Evolutionary conservation across 163 green algal species (phyloP).

Genomic region (Scenedesmus sp.): DNA sequence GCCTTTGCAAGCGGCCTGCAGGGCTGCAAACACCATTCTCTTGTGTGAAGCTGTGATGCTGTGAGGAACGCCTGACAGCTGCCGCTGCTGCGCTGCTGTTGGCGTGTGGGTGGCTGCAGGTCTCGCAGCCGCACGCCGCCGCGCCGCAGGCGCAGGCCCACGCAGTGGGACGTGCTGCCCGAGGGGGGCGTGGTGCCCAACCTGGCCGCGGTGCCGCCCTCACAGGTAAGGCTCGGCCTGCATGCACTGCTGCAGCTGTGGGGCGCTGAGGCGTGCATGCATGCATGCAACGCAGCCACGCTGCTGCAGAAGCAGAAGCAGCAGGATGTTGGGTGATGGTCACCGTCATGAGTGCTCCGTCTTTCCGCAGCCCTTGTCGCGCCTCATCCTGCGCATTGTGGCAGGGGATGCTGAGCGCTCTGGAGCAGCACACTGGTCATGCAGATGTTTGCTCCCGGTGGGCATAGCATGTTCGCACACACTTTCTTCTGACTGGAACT

Average conservation of each 20-base stretch:
- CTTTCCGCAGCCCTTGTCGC: not conserved
- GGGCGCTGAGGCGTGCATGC: not conserved
- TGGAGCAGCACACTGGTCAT: too few species aligned
- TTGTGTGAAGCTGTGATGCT: not conserved
- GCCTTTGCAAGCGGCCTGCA: too few species aligned
- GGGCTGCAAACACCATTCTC: too few species aligned
- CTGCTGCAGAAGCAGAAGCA: not conserved
- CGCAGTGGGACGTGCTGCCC: conserved; percentile 54
- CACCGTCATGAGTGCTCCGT: not conserved
- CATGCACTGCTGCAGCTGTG: not conserved
- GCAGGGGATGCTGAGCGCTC: too few species aligned
- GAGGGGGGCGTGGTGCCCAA: conserved; percentile 33
- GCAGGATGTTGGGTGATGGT: not conserved
- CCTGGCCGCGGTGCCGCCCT: conserved; percentile 34
- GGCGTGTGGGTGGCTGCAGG: not conserved
- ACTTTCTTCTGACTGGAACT: too few species aligned
- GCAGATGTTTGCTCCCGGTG: too few species aligned
- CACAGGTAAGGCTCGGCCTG: not conserved
- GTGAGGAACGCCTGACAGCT: too few species aligned
- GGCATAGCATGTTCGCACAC: too few species aligned
- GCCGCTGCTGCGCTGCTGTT: not conserved
- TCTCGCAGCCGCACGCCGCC: conserved; percentile 25
- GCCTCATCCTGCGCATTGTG: too few species aligned
- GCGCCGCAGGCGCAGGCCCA: conserved; percentile 40
- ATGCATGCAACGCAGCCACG: not conserved